Base-by-base conservation (phyloP, 2,329 filamentous ascomycete genomes). In the Alternaria consortialis region DNA sequence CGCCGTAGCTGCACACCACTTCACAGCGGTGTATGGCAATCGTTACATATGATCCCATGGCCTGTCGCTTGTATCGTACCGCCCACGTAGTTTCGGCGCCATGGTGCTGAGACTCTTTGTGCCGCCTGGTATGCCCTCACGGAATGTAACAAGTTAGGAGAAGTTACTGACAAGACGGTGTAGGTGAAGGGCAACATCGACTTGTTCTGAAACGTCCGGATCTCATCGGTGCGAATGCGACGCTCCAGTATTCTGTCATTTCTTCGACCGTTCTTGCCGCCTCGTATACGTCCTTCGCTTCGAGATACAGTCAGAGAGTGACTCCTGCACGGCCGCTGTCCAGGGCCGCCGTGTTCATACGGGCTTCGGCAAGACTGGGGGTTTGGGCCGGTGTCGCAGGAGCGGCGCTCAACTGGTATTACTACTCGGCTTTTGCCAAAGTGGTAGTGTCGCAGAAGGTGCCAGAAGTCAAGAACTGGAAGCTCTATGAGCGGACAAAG, bases 41-140 rank as follows among this genome's bases (percentile, higher is more conserved):
- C 43, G 34, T 25, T n/a, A 42, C 59, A 57, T 59, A 62, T 62
- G 53, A 64, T 52, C 5, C n/a, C n/a, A 53, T 53, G 25, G 47
- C 39, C 53, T 23, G 31, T 58, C 43, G 47, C 52, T 44, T 50
- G 44, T 34, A 50, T 13, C 25, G 27, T 20, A 39, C 32, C 39
- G 42, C 23, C 27, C 43, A 29, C 43, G 25, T 39, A 36, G 53
- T 27, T 52, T 25, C 12, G 37, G 15, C 47, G 47, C 37, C 17
- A 74, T 76, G 73, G 72, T 71, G 2, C 37, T 75, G 37, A 63
- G 72, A 54, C 62, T 74, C 7, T 74, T 71, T 58, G 66, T 71
- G 13, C 73, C 70, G 56, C 69, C 71, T 58, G 72, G 73, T 74
- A 66, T 39, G 68, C 50, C n/a, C 37, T 32, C 4, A 20, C 17